Conservation (phyloP, 2,329 filamentous ascomycete species). For the Xylaria sp. region DNA sequence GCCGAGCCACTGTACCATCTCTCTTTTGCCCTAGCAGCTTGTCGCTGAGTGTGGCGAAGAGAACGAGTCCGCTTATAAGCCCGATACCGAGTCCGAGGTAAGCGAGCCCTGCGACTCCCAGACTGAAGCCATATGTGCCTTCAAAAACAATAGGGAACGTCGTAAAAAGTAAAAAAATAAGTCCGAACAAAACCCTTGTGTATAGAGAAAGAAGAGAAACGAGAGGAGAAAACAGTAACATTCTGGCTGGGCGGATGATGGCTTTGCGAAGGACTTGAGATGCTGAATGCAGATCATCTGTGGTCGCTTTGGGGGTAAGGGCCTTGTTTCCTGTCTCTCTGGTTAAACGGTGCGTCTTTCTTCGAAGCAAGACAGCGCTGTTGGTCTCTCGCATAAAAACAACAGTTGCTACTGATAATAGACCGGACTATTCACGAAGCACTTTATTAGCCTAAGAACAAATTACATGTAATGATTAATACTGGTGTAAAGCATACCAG, state of each 20-base stretch:
- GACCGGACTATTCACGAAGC: not conserved
- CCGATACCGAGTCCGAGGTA: conserved; percentile 27
- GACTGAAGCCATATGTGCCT: conserved; percentile 18
- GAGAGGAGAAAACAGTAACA: conserved; percentile 23
- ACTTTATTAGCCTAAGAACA: not conserved
- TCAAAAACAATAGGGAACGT: conserved; percentile 28
- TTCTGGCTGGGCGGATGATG: conserved; percentile 21
- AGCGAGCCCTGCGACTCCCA: conserved; percentile 18
- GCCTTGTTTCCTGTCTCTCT: conserved; percentile 20
- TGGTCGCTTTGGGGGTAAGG: not conserved
- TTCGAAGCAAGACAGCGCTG: conserved; percentile 4
- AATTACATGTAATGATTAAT: not conserved
- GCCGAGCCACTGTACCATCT: conserved; percentile 5
- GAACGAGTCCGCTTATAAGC: conserved; percentile 1
- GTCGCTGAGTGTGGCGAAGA: conserved; percentile 23
- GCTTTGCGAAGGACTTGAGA: conserved; percentile 1
- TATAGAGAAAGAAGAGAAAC: conserved; percentile 28
- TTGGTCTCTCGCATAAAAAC: conserved; percentile 28
- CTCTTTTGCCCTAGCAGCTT: conserved; percentile 20
- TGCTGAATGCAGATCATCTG: not conserved
- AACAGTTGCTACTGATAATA: not conserved
- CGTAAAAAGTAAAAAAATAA: conserved; percentile 28
- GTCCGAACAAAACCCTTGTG: conserved; percentile 17
- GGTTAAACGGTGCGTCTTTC: conserved; percentile 8
- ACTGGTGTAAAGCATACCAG: not conserved